Evolutionary conservation across 2,329 filamentous ascomycete species (phyloP).

Genomic region (Chaetothyriales sp.): DNA sequence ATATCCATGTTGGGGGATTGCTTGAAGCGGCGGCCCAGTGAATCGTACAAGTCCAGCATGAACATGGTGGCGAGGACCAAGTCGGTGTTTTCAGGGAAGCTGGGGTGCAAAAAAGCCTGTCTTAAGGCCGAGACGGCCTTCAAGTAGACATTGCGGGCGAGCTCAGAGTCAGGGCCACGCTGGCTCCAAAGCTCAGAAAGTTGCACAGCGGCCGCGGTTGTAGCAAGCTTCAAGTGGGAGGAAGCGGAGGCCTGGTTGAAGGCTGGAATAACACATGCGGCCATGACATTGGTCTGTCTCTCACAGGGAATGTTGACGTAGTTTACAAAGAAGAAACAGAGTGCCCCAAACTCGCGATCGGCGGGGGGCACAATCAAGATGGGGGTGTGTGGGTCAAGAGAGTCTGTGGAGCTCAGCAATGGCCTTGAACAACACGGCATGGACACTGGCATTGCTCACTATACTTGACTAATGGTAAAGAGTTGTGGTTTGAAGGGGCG

Average conservation of each 20-base stretch:
- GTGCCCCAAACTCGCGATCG: slow-evolving; percentile 7
- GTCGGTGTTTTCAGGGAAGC: slow-evolving; percentile 5
- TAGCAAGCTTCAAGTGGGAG: slow-evolving; percentile 7
- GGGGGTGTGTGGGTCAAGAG: background rate
- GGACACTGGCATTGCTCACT: background rate
- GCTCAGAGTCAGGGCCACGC: slow-evolving; percentile 4
- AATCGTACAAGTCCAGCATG: slow-evolving; percentile 14
- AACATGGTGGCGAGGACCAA: slow-evolving; percentile 10
- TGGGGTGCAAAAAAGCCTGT: slow-evolving; percentile 4
- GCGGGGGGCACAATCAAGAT: background rate
- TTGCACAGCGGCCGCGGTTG: slow-evolving; percentile 8
- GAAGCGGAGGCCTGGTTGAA: slow-evolving; percentile 5
- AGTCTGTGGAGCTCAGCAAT: background rate
- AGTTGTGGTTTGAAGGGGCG: background rate
- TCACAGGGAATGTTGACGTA: slow-evolving; percentile 14
- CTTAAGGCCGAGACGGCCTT: slow-evolving; percentile 6
- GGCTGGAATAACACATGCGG: slow-evolving; percentile 11
- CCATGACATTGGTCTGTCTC: slow-evolving; percentile 11
- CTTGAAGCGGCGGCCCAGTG: slow-evolving; percentile 8
- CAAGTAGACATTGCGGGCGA: slow-evolving; percentile 5
- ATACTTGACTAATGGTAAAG: background rate
- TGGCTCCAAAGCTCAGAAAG: slow-evolving; percentile 12
- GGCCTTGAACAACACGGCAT: background rate
- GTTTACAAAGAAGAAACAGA: slow-evolving; percentile 11
- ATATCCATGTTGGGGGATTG: slow-evolving; percentile 4